phyloP scores from a whole-genome alignment of 306 rosid genomes.

The Ochetophila trinervis region DNA sequence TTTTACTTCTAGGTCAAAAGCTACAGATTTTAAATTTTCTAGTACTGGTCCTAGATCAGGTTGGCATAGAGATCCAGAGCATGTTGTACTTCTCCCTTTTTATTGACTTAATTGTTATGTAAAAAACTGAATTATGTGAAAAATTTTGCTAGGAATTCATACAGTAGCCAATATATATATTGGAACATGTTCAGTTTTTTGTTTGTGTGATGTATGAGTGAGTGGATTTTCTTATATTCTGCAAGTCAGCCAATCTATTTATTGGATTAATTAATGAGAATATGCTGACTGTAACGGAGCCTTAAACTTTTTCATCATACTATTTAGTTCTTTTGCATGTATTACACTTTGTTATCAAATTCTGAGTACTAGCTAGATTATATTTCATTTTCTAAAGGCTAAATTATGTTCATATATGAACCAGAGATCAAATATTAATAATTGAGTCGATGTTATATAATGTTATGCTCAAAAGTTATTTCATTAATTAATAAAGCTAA shows the following conservation, averaged over 20 bases:
- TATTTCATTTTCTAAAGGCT: too few species aligned
- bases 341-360: too few species aligned
- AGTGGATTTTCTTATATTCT: neutral
- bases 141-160: slow-evolving; percentile 35
- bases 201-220: neutral
- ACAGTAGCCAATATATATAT: neutral
- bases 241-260: neutral
- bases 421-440: too few species aligned
- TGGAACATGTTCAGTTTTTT: neutral
- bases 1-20: slow-evolving; percentile 44
- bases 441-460: too few species aligned
- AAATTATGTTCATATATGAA: too few species aligned
- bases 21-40: slow-evolving; percentile 35
- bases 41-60: slow-evolving; percentile 38
- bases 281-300: too few species aligned
- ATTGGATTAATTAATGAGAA: neutral
- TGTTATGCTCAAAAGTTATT: too few species aligned
- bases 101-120: slow-evolving; percentile 47
- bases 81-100: slow-evolving; percentile 55
- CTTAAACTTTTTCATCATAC: too few species aligned
- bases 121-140: slow-evolving; percentile 48
- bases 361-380: too few species aligned
- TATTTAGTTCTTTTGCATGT: too few species aligned
- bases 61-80: slow-evolving; percentile 42
- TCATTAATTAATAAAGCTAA: too few species aligned